phyloP scores from a whole-genome alignment of 1,284 basidiomycete genomes.

The Leccinum ponderosum region DNA sequence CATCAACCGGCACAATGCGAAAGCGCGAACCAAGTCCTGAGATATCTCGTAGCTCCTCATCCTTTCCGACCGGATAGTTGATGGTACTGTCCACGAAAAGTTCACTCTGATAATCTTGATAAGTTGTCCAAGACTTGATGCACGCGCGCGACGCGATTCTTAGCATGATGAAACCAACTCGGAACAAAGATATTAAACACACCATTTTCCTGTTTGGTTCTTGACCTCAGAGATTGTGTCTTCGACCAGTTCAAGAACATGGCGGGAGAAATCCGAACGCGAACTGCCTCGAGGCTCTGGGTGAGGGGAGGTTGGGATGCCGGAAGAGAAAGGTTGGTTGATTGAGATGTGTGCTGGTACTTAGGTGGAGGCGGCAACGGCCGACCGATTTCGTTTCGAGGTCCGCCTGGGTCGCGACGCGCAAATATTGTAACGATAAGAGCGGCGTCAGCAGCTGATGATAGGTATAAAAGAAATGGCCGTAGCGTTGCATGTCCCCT shows the following conservation, averaged over 20 bases:
- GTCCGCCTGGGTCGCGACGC: no score
- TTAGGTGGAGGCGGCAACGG: no score
- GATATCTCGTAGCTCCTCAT: slow-evolving; percentile 92
- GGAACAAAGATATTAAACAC: slow-evolving; percentile 20
- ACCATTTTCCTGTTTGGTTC: slow-evolving; percentile 97
- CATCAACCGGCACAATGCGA: not conserved
- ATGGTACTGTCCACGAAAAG: slow-evolving; percentile 86
- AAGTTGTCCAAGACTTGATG: slow-evolving; percentile 74
- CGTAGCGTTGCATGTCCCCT: no score
- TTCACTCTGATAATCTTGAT: slow-evolving; percentile 83
- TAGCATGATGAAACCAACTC: slow-evolving; percentile 3
- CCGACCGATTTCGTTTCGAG: no score
- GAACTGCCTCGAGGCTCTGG: no score
- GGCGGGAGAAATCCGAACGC: no score
- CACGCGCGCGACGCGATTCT: slow-evolving; percentile 6
- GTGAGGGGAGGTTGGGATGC: no score
- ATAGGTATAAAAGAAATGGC: no score
- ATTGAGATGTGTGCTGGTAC: no score
- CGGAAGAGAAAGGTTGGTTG: no score
- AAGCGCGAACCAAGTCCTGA: slow-evolving; percentile 77
- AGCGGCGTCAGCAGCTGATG: no score
- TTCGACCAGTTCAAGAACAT: not conserved
- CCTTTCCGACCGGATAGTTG: slow-evolving; percentile 79
- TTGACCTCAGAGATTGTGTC: slow-evolving; percentile 98
- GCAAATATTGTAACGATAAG: no score